Conservation (phyloP, 164 flowering plant genomes). For the Berberis vulgaris region DNA sequence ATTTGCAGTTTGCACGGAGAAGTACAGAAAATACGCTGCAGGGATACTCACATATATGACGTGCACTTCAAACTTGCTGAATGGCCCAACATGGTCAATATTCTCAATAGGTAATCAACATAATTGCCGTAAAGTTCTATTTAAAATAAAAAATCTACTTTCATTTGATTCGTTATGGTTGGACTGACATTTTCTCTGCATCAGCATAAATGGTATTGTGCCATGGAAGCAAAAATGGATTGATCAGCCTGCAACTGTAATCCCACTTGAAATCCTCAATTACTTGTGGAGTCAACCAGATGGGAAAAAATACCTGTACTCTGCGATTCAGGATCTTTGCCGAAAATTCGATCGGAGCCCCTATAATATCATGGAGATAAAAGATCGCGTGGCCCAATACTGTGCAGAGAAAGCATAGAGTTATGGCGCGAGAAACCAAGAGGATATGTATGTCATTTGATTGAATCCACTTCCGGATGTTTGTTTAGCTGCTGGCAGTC, state of each 20-base stretch:
- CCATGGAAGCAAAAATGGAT: slow-evolving; percentile 15
- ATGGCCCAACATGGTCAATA: slow-evolving; percentile 39
- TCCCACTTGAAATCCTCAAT: slow-evolving; percentile 26
- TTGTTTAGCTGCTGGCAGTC: too few relatives aligned
- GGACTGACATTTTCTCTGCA: not conserved
- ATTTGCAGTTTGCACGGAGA: slow-evolving; percentile 12
- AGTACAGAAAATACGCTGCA: not conserved
- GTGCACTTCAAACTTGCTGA: slow-evolving; percentile 24
- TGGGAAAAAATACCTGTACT: slow-evolving; percentile 20
- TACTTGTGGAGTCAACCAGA: slow-evolving; percentile 28
- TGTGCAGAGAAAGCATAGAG: not conserved
- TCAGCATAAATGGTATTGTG: slow-evolving; percentile 31
- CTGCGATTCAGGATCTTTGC: slow-evolving; percentile 8
- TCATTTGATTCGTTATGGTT: not conserved
- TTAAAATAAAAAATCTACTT: not conserved
- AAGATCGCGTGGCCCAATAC: slow-evolving; percentile 9
- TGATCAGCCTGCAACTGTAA: slow-evolving; percentile 33
- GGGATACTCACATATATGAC: slow-evolving; percentile 15
- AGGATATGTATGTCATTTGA: too few relatives aligned
- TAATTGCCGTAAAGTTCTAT: not conserved
- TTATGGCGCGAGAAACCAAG: not conserved
- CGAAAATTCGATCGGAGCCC: slow-evolving; percentile 10
- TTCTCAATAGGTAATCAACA: slow-evolving; percentile 30
- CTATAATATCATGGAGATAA: not conserved
- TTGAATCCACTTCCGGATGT: too few relatives aligned